phyloP scores from a whole-genome alignment of 2,329 filamentous ascomycete genomes.

The Ophiobolus disseminans region DNA sequence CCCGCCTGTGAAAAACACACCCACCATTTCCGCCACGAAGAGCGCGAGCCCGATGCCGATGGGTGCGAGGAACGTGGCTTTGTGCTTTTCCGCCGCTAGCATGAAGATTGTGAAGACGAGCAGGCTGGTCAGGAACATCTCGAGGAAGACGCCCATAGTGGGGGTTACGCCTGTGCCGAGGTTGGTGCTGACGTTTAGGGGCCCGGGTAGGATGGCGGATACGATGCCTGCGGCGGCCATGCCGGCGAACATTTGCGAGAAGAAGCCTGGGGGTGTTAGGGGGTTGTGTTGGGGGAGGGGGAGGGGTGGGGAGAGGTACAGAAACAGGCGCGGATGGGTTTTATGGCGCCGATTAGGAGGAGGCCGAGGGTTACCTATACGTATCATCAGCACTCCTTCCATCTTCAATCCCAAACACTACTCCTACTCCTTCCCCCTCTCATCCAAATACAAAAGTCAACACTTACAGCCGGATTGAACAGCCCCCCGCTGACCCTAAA shows the following conservation, averaged over 20 bases:
- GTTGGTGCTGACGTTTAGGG: conserved; percentile 45
- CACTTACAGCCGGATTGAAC: conserved; percentile 52
- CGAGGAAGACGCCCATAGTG: conserved; percentile 48
- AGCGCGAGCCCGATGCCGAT: conserved; percentile 74
- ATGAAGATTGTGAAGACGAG: conserved; percentile 59
- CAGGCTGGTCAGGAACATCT: conserved; percentile 50
- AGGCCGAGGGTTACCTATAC: conserved; percentile 50
- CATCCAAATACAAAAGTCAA: too few species aligned
- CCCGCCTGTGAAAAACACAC: conserved; percentile 54
- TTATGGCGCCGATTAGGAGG: conserved; percentile 42
- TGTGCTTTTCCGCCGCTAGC: conserved; percentile 76
- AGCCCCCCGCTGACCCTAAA: conserved; percentile 49
- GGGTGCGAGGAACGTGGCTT: conserved; percentile 73
- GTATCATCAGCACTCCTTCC: background rate
- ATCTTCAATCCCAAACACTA: too few species aligned
- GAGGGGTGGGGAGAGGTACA: too few species aligned
- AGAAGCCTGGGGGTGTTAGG: too few species aligned
- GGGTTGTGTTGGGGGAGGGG: too few species aligned
- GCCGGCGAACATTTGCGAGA: conserved; percentile 46
- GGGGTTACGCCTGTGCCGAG: conserved; percentile 40
- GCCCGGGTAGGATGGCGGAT: conserved; percentile 45
- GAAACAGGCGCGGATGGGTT: conserved; percentile 31
- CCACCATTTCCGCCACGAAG: conserved; percentile 66
- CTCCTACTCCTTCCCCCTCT: too few species aligned
- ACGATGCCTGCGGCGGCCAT: conserved; percentile 47